A percentile compares a stretch with the other conserved stretches of the same genome.
Evolutionary conservation across 2,329 filamentous ascomycete genomes (phyloP).

Genomic region (Phialemoniopsis sp.): DNA sequence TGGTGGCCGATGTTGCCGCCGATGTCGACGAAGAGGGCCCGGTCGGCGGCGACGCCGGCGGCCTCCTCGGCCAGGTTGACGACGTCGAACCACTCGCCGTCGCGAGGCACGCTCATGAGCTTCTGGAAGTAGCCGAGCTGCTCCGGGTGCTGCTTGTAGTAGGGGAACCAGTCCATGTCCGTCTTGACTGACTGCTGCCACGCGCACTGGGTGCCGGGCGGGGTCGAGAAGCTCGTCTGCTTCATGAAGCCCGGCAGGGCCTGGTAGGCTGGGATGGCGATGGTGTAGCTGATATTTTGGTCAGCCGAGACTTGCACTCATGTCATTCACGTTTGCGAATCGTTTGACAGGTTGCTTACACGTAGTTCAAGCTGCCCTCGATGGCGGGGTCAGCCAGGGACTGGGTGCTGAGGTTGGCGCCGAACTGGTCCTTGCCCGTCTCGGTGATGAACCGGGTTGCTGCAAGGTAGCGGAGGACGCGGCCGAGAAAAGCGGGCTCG

Average conservation of each 20-base stretch:
- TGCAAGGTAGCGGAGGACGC: conserved; percentile 24
- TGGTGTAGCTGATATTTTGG: conserved; percentile 13
- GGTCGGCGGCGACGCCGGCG: conserved; percentile 3
- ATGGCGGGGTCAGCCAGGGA: conserved; percentile 18
- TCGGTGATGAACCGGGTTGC: conserved; percentile 23
- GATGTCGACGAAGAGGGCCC: conserved; percentile 22
- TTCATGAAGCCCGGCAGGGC: conserved; percentile 21
- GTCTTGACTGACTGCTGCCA: neutral
- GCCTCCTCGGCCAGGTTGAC: conserved; percentile 4
- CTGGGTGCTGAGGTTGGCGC: conserved; percentile 20
- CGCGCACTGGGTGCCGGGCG: neutral
- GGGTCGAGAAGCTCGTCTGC: conserved; percentile 8
- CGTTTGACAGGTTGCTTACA: no score
- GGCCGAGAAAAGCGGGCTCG: conserved; percentile 18
- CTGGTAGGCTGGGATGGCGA: conserved; percentile 15
- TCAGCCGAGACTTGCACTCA: no score
- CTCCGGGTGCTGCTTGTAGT: neutral
- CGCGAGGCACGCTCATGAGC: neutral
- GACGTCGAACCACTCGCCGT: conserved; percentile 11
- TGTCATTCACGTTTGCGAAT: no score
- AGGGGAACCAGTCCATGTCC: neutral
- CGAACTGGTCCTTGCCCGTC: conserved; percentile 17
- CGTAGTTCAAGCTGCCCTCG: conserved; percentile 18
- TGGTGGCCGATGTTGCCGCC: conserved; percentile 23
- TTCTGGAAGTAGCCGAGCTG: conserved; percentile 11